A percentile compares a stretch with the other conserved stretches of the same genome.
Conservation (phyloP, 257 asterid genomes). For the Solanum rostratum region DNA sequence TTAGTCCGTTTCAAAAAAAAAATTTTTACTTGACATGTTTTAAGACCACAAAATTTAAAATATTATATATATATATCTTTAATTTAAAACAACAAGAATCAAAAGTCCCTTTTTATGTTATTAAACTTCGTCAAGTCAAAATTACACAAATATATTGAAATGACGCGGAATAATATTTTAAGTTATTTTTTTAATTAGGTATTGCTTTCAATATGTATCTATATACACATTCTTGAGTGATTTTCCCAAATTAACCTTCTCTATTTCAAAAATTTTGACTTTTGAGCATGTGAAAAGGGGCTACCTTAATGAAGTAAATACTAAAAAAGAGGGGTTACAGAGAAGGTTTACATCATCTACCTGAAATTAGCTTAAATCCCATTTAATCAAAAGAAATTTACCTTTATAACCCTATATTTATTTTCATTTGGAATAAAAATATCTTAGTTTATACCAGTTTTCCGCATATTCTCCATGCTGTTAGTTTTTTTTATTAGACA, state of each 20-base stretch:
- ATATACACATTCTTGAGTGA: not conserved
- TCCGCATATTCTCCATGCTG: constrained; percentile 9
- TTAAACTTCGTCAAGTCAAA: not conserved
- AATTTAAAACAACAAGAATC: too few species aligned
- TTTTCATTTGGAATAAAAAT: constrained; percentile 4
- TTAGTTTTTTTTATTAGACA: constrained; percentile 13
- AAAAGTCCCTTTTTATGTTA: too few species aligned
- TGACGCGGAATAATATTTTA: not conserved
- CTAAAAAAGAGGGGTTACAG: not conserved
- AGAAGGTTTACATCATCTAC: constrained; percentile 22
- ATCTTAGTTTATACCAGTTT: not conserved
- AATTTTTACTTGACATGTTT: too few species aligned
- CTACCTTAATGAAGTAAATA: constrained; percentile 1
- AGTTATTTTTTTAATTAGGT: not conserved
- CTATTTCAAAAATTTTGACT: not conserved
- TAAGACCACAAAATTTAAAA: not conserved
- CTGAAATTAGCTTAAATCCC: constrained; percentile 35
- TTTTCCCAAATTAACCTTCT: not conserved
- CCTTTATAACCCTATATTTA: constrained; percentile 9
- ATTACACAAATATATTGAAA: not conserved
- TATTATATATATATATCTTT: too few species aligned
- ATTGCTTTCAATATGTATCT: not conserved
- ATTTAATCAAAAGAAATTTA: constrained; percentile 22
- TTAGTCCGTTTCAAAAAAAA: too few species aligned
- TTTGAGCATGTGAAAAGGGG: constrained; percentile 17